Evolutionary conservation across 2,329 filamentous ascomycete species (phyloP), one percentile per base, ranked within the genome.

Genomic region (Arthroderma uncinatum): DNA sequence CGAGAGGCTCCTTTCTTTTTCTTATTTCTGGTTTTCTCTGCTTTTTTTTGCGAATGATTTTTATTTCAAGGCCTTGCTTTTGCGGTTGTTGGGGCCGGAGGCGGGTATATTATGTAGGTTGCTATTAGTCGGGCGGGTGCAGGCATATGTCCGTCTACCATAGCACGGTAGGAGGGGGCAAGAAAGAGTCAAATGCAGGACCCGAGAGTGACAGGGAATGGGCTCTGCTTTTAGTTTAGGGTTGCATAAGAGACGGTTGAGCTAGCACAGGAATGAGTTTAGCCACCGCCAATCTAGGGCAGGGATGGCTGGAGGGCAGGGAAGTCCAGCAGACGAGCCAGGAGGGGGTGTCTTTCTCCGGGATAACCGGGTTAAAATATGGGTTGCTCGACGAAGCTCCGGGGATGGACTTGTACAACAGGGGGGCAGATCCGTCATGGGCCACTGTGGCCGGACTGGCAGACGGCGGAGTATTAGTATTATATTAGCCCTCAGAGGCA

Each of bases 231-330:
- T 53, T 53, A 36, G 30, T 39, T 54, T 54, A 54, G 37, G 53
- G 53, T 54, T 54, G 53, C 53, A 54, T 54, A 37, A 30, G 23
- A 37, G 37, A 39, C 23, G 53, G 34, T 54, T 34, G 37, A 54
- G 36, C 53, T 54, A 54, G 53, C 34, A 39, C 37, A 30, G 53
- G 37, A 40, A 53, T 10, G 48, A 53, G 48, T 53, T 53, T 34
- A 37, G 30, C 25, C 48, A 53, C 30, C 33, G 33, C 33, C 30
- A 53, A 53, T 53, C 48, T 12, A 36, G 48, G 30, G 19, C 48
- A 53, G 23, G 48, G 62, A 23, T 53, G 28, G 19, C 23, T 12
- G 10, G 16, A 37, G 48, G 48, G 8, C 33, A 53, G 48, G 48
- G 19, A 53, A 53, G 30, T 28, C 28, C 19, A 37, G 23, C 47